Evolutionary conservation across 2,329 filamentous ascomycete genomes (phyloP).

Genomic region (Diplodia mutila): DNA sequence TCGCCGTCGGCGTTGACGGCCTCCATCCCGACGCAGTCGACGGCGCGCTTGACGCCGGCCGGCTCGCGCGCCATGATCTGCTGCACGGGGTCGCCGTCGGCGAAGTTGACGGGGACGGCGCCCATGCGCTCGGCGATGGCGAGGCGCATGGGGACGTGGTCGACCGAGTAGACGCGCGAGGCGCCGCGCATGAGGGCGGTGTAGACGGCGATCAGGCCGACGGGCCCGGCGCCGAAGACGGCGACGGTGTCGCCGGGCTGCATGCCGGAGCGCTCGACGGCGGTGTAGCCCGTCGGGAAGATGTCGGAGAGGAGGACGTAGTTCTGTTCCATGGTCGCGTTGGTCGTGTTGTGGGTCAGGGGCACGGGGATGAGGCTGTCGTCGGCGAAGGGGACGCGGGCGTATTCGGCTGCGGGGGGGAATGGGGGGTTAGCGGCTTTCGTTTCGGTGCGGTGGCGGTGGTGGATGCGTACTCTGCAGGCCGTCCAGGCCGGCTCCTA

Average conservation of each 20-base stretch:
- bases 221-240: constrained; percentile 30
- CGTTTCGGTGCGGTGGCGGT: too few relatives aligned
- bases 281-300: constrained; percentile 47
- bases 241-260: constrained; percentile 37
- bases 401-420: constrained; percentile 26
- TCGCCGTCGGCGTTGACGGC: constrained; percentile 27
- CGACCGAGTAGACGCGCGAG: constrained; percentile 29
- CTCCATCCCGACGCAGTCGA: constrained; percentile 28
- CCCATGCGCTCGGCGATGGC: constrained; percentile 27
- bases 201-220: constrained; percentile 29
- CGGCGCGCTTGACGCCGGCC: constrained; percentile 26
- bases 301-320: constrained; percentile 42
- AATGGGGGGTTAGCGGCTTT: too few relatives aligned
- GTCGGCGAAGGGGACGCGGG: constrained; percentile 26
- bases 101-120: constrained; percentile 29
- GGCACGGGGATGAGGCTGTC: constrained; percentile 8
- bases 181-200: constrained; percentile 30
- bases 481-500: neutral
- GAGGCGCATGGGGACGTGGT: constrained; percentile 28
- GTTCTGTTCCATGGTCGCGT: constrained; percentile 26
- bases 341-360: constrained; percentile 3
- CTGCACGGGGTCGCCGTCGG: constrained; percentile 26
- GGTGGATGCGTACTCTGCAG: neutral
- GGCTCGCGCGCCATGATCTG: constrained; percentile 29
- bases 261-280: constrained; percentile 44